A percentile compares a stretch with the other conserved stretches of the same genome.
Conservation (phyloP, 1,284 basidiomycete genomes). For the Rhodotorula sp. region DNA sequence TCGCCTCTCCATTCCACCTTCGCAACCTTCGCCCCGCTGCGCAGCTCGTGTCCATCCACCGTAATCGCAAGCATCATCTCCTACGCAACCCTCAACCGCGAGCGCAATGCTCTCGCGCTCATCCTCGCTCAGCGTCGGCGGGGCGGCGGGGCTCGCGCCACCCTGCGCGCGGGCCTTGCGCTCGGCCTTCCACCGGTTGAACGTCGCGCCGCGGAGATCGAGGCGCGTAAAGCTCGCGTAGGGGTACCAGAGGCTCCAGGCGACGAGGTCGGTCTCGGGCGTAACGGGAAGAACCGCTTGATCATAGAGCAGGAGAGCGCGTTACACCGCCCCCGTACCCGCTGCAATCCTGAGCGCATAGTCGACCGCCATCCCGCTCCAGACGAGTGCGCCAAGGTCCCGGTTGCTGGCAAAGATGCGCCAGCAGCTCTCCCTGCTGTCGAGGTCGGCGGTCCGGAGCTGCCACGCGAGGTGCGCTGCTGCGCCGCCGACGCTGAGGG, state of each 20-base stretch:
- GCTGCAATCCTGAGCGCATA: constrained; percentile 55
- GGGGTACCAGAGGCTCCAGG: constrained; percentile 29
- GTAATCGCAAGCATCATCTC: constrained; percentile 35
- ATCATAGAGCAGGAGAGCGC: too few relatives aligned
- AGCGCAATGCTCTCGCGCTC: constrained; percentile 25
- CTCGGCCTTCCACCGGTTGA: constrained; percentile 40
- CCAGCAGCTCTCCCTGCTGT: constrained; percentile 85
- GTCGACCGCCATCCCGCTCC: constrained; percentile 78
- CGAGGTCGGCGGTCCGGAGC: constrained; percentile 67
- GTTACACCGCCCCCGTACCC: not conserved
- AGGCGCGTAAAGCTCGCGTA: constrained; percentile 37
- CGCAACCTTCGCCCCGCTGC: constrained; percentile 5
- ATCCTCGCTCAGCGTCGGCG: constrained; percentile 12
- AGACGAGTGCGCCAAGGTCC: constrained; percentile 84
- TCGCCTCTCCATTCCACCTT: constrained; percentile 3
- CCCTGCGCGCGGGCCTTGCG: constrained; percentile 17
- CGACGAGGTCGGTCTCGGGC: constrained; percentile 27
- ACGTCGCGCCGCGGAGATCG: constrained; percentile 35
- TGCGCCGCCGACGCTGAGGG: constrained; percentile 69
- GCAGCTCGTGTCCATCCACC: constrained; percentile 10
- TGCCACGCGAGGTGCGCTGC: constrained; percentile 79
- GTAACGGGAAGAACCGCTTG: not conserved
- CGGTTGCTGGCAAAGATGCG: constrained; percentile 85
- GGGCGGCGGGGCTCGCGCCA: not conserved
- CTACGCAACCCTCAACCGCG: constrained; percentile 27